These are phyloP conservation scores for Ophiocordyceps camponoti-floridani DNA, from an alignment of 2,329 filamentous ascomycete species.

Conservation along the genomic window DNA sequence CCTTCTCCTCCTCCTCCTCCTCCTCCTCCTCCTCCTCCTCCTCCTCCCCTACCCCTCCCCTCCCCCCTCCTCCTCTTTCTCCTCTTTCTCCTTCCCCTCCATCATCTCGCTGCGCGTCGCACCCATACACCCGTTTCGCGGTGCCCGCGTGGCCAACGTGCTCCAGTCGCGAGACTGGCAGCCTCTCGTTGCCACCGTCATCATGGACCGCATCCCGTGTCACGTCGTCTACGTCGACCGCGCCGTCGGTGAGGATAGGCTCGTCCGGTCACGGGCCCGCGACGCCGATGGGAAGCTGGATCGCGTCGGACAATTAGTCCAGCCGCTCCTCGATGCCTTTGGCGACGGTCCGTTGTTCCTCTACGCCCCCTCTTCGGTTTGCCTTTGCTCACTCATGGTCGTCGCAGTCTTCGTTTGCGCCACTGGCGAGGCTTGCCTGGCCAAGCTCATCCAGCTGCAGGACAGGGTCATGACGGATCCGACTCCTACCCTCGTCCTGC, in stretches of 20 bases:
- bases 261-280: conserved; percentile 14
- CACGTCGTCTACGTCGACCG: conserved; percentile 44
- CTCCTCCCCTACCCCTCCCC: background rate
- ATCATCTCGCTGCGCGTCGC: background rate
- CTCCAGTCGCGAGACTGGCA: conserved; percentile 44
- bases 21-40: background rate
- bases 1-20: background rate
- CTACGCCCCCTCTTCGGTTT: background rate
- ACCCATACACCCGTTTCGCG: background rate
- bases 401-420: conserved; percentile 33
- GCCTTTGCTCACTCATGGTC: conserved; percentile 6
- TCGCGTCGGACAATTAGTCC: conserved; percentile 25
- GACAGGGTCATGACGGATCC: conserved; percentile 32
- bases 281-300: conserved; percentile 13
- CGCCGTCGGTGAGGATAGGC: conserved; percentile 27
- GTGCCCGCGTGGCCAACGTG: conserved; percentile 29
- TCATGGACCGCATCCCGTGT: conserved; percentile 38
- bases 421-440: conserved; percentile 32
- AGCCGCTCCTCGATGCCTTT: conserved; percentile 33
- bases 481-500: conserved; percentile 37
- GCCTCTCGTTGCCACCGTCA: conserved; percentile 25
- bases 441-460: conserved; percentile 33
- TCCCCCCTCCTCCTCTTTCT: background rate
- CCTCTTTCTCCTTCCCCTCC: background rate
- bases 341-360: conserved; percentile 25